phyloP scores from a whole-genome alignment of 176 grass and related monocot genomes.

The Paspalum notatum region DNA sequence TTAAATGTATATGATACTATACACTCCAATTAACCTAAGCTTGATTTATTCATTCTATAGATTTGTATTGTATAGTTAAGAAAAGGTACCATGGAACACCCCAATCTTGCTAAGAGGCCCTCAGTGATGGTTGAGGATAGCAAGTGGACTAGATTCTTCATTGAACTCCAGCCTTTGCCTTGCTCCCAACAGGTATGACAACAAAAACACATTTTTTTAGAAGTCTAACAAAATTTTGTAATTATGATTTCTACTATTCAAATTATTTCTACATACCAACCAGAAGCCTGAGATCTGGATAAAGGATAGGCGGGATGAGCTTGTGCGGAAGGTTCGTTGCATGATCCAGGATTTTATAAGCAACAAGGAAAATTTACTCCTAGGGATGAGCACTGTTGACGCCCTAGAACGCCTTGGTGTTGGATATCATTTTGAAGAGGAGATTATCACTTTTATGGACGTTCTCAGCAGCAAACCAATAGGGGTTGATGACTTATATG shows the following conservation, averaged over 20 bases:
- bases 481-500: neutral
- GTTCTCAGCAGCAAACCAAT: neutral
- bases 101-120: neutral
- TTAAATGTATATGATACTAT: too few relatives aligned
- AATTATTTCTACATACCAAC: too few relatives aligned
- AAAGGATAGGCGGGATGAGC: conserved; percentile 4
- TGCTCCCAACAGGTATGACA: conserved; percentile 4
- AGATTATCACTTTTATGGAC: neutral
- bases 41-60: neutral
- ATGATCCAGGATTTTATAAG: neutral
- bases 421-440: conserved; percentile 22
- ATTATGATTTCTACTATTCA: too few relatives aligned
- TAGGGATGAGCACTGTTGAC: neutral
- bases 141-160: conserved; percentile 12
- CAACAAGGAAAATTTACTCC: neutral
- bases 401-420: conserved; percentile 19
- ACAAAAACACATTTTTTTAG: too few relatives aligned
- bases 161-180: neutral
- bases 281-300: too few relatives aligned
- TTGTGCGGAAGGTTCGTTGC: neutral
- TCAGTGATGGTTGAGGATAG: neutral
- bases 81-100: neutral
- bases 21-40: too few relatives aligned
- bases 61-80: neutral
- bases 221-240: too few relatives aligned